Percentiles rank a stretch among this genome's conserved stretches.
phyloP scores from a whole-genome alignment of 2,329 filamentous ascomycete genomes.

The Biscogniauxia sp. region DNA sequence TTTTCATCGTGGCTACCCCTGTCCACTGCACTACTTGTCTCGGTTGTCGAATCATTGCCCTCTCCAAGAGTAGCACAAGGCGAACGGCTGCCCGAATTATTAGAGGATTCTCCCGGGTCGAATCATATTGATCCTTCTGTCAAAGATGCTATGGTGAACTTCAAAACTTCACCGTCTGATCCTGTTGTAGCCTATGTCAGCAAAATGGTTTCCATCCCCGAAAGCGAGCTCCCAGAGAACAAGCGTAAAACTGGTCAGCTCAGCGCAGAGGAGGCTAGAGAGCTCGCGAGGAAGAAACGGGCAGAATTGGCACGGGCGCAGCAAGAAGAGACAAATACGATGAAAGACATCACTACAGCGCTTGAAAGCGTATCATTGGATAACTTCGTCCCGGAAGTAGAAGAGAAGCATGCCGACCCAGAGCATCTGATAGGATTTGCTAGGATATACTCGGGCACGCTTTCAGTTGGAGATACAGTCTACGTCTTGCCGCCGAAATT shows the following conservation, averaged over 20 bases:
- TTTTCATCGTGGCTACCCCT: constrained; percentile 90
- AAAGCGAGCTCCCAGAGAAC: constrained; percentile 87
- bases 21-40: constrained; percentile 88
- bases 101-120: constrained; percentile 76
- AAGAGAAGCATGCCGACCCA: constrained; percentile 63
- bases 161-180: constrained; percentile 66
- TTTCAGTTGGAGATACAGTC: constrained; percentile 85
- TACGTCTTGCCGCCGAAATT: constrained; percentile 95
- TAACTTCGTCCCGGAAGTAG: constrained; percentile 43
- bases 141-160: constrained; percentile 77
- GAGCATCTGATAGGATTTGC: constrained; percentile 96
- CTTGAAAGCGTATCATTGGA: constrained; percentile 62
- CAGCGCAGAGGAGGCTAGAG: constrained; percentile 85
- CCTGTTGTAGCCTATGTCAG: constrained; percentile 94
- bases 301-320: constrained; percentile 83
- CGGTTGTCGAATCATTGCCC: constrained; percentile 88
- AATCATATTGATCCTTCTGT: constrained; percentile 66
- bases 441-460: constrained; percentile 84
- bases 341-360: constrained; percentile 57
- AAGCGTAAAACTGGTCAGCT: constrained; percentile 70
- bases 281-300: constrained; percentile 82
- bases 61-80: constrained; percentile 80
- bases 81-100: constrained; percentile 72
- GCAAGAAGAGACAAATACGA: constrained; percentile 52
- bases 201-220: constrained; percentile 95